phyloP scores from a whole-genome alignment of 164 flowering plant species.

The Vitis rotundifolia region DNA sequence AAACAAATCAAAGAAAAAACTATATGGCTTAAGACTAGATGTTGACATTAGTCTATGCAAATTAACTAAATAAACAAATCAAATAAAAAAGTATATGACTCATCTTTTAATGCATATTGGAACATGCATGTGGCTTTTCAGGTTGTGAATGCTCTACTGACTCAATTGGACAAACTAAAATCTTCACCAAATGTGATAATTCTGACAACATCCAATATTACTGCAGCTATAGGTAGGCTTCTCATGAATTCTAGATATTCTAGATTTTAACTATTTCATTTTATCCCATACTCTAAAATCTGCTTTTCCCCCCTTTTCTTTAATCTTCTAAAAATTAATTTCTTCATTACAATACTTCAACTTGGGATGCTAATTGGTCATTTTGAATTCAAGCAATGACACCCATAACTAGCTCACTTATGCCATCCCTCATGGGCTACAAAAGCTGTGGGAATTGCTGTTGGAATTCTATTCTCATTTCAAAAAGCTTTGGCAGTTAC shows the following conservation, averaged over 20 bases:
- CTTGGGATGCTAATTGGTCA: no score
- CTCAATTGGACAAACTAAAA: slow-evolving; percentile 95
- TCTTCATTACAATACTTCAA: no score
- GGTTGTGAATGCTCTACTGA: slow-evolving; percentile 97
- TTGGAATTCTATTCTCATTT: no score
- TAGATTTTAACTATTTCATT: neutral
- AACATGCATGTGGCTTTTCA: slow-evolving; percentile 30
- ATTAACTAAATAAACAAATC: neutral
- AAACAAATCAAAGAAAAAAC: no score
- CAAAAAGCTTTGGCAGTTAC: no score
- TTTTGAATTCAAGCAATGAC: no score
- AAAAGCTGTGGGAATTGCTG: no score
- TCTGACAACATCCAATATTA: slow-evolving; percentile 94
- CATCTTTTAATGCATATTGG: neutral
- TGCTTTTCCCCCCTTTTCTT: neutral
- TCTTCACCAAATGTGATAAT: slow-evolving; percentile 91
- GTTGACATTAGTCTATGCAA: no score
- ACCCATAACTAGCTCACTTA: no score
- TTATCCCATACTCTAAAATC: neutral
- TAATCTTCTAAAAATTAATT: no score
- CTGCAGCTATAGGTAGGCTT: slow-evolving; percentile 90
- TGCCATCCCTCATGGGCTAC: no score
- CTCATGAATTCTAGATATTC: neutral
- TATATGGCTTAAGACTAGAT: no score
- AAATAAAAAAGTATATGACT: neutral